A percentile compares a stretch with the other conserved stretches of the same genome.
These are phyloP conservation scores for Teratosphaeria zuluensis DNA, from an alignment of 2,329 filamentous ascomycete species.

Conservation along the genomic window DNA sequence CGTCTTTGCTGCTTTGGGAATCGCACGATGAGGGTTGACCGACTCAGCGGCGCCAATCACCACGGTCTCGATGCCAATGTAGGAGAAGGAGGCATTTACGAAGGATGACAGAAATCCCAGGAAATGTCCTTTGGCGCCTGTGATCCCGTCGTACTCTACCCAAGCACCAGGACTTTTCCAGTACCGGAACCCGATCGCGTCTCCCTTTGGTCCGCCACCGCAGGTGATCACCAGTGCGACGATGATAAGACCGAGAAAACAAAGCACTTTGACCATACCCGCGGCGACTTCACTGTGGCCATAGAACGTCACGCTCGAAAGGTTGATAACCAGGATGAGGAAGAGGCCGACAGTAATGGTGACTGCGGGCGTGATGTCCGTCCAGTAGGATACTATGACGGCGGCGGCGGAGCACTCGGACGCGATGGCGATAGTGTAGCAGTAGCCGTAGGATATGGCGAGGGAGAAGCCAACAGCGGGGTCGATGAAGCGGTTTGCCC, in stretches of 20 bases:
- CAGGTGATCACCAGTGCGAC: conserved; percentile 1
- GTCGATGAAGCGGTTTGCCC: conserved; percentile 27
- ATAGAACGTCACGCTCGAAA: conserved; percentile 23
- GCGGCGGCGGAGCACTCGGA: conserved; percentile 15
- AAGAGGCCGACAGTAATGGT: conserved; percentile 14
- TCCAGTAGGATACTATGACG: conserved; percentile 17
- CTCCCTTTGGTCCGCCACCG: conserved; percentile 31
- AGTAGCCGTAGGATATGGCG: conserved; percentile 27
- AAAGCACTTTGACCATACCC: conserved; percentile 32
- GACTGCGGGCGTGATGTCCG: conserved; percentile 12
- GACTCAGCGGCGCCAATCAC: conserved; percentile 11
- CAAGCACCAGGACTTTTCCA: conserved; percentile 34
- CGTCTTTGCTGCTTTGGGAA: conserved; percentile 6
- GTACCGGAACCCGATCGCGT: conserved; percentile 35
- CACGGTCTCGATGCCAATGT: conserved; percentile 9
- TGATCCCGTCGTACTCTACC: conserved; percentile 13
- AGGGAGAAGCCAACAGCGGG: conserved; percentile 22
- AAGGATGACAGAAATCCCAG: conserved; percentile 29
- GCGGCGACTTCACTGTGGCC: conserved; percentile 40
- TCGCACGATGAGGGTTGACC: conserved; percentile 3
- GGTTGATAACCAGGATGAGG: conserved; percentile 9
- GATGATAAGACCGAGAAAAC: conserved; percentile 26
- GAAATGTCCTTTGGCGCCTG: conserved; percentile 26
- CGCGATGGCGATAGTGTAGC: conserved; percentile 9
- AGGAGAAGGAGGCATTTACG: conserved; percentile 7